Evolutionary conservation across 345 rosid genomes (phyloP).

Genomic region (Gossypioides kirkii): DNA sequence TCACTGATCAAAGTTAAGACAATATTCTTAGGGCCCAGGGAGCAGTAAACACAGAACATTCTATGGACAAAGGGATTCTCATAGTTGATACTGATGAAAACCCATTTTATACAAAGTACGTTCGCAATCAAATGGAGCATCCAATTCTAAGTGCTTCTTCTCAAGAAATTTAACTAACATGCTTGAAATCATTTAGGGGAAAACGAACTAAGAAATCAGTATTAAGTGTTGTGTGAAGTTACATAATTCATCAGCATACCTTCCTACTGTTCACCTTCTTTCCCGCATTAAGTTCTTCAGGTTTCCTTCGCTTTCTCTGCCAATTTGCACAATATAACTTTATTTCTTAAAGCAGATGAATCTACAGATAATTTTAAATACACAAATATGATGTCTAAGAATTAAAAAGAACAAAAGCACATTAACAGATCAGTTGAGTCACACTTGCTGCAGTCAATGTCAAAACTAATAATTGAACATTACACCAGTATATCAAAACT

Average conservation of each 20-base stretch:
- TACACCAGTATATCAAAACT: background rate
- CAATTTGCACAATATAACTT: slow-evolving; percentile 19
- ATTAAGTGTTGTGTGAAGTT: background rate
- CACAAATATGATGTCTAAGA: background rate
- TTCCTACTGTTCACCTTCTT: slow-evolving; percentile 56
- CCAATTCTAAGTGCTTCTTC: background rate
- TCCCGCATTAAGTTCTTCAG: slow-evolving; percentile 52
- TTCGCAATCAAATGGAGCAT: background rate
- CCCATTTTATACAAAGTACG: background rate
- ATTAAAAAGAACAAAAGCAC: background rate
- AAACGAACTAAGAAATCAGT: background rate
- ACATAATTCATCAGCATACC: slow-evolving; percentile 42
- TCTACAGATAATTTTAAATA: background rate
- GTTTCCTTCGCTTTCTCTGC: slow-evolving; percentile 89
- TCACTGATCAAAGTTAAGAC: background rate
- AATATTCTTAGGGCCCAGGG: background rate
- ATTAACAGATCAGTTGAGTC: background rate
- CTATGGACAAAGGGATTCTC: background rate
- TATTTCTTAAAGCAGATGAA: slow-evolving; percentile 6
- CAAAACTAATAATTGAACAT: background rate
- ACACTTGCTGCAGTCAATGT: background rate
- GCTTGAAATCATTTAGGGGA: background rate
- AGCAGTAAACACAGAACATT: background rate
- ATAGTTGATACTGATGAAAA: background rate
- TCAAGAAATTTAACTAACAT: background rate